Evolutionary conservation across 768 basidiomycete species (phyloP).

Genomic region (Terana coerulea): DNA sequence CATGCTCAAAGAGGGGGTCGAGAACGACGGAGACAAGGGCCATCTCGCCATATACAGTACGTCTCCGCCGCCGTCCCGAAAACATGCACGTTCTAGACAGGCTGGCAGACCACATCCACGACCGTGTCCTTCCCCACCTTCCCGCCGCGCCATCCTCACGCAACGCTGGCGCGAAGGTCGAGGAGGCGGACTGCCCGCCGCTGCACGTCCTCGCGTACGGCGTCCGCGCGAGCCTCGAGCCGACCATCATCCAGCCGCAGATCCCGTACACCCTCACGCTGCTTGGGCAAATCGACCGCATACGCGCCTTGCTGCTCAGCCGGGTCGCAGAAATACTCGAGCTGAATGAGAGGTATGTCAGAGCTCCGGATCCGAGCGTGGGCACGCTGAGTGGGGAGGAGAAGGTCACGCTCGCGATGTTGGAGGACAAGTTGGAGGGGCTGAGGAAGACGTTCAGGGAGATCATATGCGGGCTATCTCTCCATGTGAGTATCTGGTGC

Average conservation of each 20-base stretch:
- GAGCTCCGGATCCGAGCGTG: background rate
- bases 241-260: background rate
- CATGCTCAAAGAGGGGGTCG: background rate
- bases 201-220: constrained; percentile 7
- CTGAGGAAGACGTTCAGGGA: constrained; percentile 1
- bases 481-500: background rate
- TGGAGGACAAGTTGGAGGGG: background rate
- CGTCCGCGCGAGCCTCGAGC: background rate
- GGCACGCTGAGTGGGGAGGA: background rate
- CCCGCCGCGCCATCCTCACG: too few species aligned
- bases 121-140: background rate
- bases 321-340: background rate
- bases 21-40: background rate
- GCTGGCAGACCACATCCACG: background rate
- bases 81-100: background rate
- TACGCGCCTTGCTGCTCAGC: background rate
- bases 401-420: background rate
- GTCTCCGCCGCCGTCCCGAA: background rate
- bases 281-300: constrained; percentile 1
- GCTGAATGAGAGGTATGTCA: background rate
- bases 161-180: too few species aligned
- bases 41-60: background rate
- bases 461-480: background rate
- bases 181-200: background rate
- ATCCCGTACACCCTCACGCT: background rate